phyloP scores from a whole-genome alignment of 2,329 filamentous ascomycete genomes.

The Fusarium clavum region DNA sequence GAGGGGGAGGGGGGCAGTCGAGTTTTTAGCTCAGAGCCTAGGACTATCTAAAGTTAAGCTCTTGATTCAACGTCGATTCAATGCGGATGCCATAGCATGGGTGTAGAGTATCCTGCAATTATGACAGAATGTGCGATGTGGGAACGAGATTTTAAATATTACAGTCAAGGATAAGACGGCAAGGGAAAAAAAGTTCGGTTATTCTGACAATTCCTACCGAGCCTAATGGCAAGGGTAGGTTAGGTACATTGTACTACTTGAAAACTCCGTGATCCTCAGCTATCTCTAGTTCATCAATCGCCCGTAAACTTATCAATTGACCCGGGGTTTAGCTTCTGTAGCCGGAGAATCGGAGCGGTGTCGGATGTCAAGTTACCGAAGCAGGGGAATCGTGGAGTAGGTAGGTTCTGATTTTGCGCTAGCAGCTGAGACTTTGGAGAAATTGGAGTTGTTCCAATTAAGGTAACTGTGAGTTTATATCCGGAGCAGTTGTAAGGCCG shows the following conservation, averaged over 20 bases:
- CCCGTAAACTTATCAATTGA: constrained; percentile 17
- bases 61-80: constrained; percentile 13
- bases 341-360: constrained; percentile 31
- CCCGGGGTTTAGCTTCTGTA: constrained; percentile 26
- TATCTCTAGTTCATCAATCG: constrained; percentile 2
- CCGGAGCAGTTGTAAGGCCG: constrained; percentile 38
- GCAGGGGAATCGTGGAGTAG: constrained; percentile 24
- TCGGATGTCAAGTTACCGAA: constrained; percentile 25
- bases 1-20: background rate
- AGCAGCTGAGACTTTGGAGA: constrained; percentile 24
- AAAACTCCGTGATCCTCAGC: constrained; percentile 32
- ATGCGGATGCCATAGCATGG: constrained; percentile 14
- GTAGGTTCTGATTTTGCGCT: constrained; percentile 11
- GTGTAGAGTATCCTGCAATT: background rate
- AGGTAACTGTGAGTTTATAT: constrained; percentile 13
- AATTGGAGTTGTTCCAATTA: constrained; percentile 8
- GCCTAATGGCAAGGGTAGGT: constrained; percentile 15
- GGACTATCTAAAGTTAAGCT: constrained; percentile 31
- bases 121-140: constrained; percentile 9
- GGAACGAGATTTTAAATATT: constrained; percentile 6
- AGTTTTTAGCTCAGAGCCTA: constrained; percentile 27
- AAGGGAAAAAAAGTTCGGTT: background rate
- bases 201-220: constrained; percentile 20
- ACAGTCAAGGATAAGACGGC: background rate
- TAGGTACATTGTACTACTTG: constrained; percentile 6